Evolutionary conservation across 441 rosid genomes (phyloP).

Genomic region (Mallotus repandus): DNA sequence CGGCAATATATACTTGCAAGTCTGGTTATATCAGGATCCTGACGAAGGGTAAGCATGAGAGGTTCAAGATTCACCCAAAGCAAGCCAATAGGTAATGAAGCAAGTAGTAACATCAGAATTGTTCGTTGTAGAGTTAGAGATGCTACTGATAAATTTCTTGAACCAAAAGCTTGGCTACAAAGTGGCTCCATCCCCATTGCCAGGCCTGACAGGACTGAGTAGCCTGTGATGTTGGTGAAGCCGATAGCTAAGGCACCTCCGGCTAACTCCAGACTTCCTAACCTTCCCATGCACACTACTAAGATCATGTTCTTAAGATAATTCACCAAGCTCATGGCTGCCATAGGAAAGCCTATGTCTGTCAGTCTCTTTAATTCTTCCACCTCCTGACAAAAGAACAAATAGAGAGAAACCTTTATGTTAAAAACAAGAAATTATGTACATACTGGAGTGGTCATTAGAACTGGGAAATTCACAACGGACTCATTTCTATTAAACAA

Average conservation of each 20-base stretch:
- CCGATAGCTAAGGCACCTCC: constrained; percentile 89
- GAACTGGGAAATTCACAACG: not conserved
- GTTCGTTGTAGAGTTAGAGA: constrained; percentile 55
- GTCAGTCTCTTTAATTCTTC: constrained; percentile 71
- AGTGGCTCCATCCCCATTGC: constrained; percentile 91
- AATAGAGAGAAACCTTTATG: not conserved
- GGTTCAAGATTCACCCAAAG: constrained; percentile 71
- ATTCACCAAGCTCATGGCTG: constrained; percentile 63
- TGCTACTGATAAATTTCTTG: constrained; percentile 52
- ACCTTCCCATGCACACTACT: constrained; percentile 76
- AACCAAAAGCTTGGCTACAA: constrained; percentile 84
- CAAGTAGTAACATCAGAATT: constrained; percentile 51
- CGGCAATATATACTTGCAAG: constrained; percentile 72
- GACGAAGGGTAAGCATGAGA: constrained; percentile 63
- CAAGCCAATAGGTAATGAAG: constrained; percentile 60
- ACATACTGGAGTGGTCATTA: not conserved
- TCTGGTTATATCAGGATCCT: constrained; percentile 55
- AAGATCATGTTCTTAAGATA: constrained; percentile 74
- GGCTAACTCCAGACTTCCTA: constrained; percentile 85
- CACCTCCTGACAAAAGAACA: constrained; percentile 42
- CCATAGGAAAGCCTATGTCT: constrained; percentile 70
- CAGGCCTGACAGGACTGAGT: constrained; percentile 79
- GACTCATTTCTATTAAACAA: not conserved
- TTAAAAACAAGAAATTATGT: not conserved
- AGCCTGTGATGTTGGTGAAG: constrained; percentile 88